Conservation (phyloP, 1,284 basidiomycete genomes). For the Ustilago vetiveriae region DNA sequence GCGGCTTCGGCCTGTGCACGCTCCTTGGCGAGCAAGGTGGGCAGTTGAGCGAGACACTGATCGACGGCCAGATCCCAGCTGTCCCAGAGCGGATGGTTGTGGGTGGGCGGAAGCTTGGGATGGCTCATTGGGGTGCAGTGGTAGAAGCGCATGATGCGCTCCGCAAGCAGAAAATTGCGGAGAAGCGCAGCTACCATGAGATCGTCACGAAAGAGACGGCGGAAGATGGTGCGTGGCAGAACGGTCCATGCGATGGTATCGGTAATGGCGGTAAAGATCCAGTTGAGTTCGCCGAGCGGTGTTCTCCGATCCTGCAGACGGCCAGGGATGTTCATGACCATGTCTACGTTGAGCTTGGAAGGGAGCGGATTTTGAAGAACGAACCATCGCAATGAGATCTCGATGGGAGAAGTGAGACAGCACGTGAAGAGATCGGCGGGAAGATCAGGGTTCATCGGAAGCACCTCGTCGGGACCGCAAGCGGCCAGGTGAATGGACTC, state of each 20-base stretch:
- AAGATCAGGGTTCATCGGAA: slow-evolving; percentile 94
- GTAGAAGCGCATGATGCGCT: slow-evolving; percentile 98
- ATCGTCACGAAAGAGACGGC: slow-evolving; percentile 92
- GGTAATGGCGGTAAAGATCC: slow-evolving; percentile 99
- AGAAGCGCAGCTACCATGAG: slow-evolving; percentile 94
- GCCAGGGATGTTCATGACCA: slow-evolving; percentile 94
- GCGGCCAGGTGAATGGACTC: slow-evolving; percentile 96
- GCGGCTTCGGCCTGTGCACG: slow-evolving; percentile 70
- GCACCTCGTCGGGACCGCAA: slow-evolving; percentile 87
- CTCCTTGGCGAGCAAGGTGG: slow-evolving; percentile 79
- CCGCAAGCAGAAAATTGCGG: slow-evolving; percentile 94
- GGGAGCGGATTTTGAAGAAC: slow-evolving; percentile 84
- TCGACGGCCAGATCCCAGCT: slow-evolving; percentile 98
- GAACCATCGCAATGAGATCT: slow-evolving; percentile 94
- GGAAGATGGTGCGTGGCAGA: slow-evolving; percentile 91
- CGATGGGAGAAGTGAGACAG: slow-evolving; percentile 96
- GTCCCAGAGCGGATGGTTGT: slow-evolving; percentile 94
- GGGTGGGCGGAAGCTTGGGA: slow-evolving; percentile 89
- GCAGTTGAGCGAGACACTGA: slow-evolving; percentile 90
- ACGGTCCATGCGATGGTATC: slow-evolving; percentile 99
- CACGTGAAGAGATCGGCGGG: slow-evolving; percentile 98
- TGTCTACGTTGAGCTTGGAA: slow-evolving; percentile 75
- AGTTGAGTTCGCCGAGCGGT: slow-evolving; percentile 95
- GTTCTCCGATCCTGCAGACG: slow-evolving; percentile 95
- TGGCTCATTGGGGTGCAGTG: slow-evolving; percentile 95